Conservation (phyloP, 2,329 filamentous ascomycete genomes). For the Ilyonectria robusta region DNA sequence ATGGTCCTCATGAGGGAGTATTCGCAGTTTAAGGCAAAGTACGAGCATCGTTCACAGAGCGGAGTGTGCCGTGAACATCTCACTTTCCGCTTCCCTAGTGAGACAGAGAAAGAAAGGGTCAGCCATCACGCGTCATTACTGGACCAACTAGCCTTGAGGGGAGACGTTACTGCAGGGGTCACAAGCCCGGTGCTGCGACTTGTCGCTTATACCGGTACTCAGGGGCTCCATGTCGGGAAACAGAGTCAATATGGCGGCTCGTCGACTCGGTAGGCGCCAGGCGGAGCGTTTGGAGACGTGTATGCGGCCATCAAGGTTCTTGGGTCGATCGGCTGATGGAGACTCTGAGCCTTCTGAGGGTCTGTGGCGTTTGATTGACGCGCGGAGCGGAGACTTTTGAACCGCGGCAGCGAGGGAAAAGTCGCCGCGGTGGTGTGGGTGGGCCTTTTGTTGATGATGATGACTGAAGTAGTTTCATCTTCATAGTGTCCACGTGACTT, state of each 20-base stretch:
- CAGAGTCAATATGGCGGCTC: background rate
- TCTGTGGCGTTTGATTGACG: background rate
- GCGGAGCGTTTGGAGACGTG: background rate
- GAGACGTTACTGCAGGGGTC: slow-evolving; percentile 33
- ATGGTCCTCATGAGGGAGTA: slow-evolving; percentile 36
- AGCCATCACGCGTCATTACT: no score
- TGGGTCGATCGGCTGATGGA: background rate
- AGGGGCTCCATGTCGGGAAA: slow-evolving; percentile 27
- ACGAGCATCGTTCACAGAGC: slow-evolving; percentile 36
- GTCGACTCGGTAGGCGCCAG: background rate
- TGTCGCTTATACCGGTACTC: slow-evolving; percentile 31
- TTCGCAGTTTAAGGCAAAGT: slow-evolving; percentile 34
- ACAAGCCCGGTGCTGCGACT: slow-evolving; percentile 36
- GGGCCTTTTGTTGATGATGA: no score
- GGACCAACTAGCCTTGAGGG: background rate
- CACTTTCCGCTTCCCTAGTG: slow-evolving; percentile 35
- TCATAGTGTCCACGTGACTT: no score
- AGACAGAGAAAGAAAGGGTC: background rate
- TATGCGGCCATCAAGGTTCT: background rate
- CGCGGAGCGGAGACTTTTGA: background rate
- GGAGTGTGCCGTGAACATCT: slow-evolving; percentile 34
- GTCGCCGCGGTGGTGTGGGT: background rate
- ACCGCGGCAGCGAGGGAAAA: background rate
- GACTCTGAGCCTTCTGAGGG: background rate
- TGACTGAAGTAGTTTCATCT: no score